Conservation (phyloP, 768 basidiomycete genomes). For the Gelatoporia subvermispora region DNA sequence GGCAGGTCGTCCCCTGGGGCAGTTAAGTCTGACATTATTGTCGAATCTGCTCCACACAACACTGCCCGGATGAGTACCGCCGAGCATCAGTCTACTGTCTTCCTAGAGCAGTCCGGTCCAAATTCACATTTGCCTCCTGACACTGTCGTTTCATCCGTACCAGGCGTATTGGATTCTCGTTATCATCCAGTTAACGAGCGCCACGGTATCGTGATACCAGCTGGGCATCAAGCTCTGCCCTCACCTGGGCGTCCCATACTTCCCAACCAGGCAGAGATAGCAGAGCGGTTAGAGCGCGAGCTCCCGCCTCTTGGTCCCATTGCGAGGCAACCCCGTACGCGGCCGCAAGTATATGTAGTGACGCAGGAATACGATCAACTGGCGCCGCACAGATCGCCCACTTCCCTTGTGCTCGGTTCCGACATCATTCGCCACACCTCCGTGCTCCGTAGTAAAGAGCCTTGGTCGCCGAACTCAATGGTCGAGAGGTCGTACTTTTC, state of each 20-base stretch:
- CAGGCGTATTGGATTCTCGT: too few species aligned
- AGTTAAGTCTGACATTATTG: too few species aligned
- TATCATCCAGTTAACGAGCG: too few species aligned
- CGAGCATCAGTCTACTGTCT: too few species aligned
- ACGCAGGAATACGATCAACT: slow-evolving; percentile 5
- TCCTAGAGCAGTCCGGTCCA: too few species aligned
- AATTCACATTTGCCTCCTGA: too few species aligned
- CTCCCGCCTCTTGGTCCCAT: neutral
- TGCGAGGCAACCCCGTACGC: slow-evolving; percentile 1
- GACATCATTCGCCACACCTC: slow-evolving; percentile 24
- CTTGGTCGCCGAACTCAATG: slow-evolving; percentile 10
- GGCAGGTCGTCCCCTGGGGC: too few species aligned
- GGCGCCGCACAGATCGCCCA: neutral
- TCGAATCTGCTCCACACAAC: too few species aligned
- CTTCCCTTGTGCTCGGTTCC: slow-evolving; percentile 21
- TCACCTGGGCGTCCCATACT: slow-evolving; percentile 16
- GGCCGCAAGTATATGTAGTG: slow-evolving; percentile 10
- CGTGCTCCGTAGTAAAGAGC: neutral
- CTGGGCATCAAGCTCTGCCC: neutral
- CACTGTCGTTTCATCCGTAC: too few species aligned
- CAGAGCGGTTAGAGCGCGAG: slow-evolving; percentile 13
- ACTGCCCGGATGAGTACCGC: too few species aligned
- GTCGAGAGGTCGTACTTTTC: neutral
- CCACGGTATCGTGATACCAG: neutral
- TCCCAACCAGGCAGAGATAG: slow-evolving; percentile 17